Evolutionary conservation across 1,284 basidiomycete species (phyloP), one percentile per base, ranked within the genome.

Genomic region (Wolfiporia cocos): DNA sequence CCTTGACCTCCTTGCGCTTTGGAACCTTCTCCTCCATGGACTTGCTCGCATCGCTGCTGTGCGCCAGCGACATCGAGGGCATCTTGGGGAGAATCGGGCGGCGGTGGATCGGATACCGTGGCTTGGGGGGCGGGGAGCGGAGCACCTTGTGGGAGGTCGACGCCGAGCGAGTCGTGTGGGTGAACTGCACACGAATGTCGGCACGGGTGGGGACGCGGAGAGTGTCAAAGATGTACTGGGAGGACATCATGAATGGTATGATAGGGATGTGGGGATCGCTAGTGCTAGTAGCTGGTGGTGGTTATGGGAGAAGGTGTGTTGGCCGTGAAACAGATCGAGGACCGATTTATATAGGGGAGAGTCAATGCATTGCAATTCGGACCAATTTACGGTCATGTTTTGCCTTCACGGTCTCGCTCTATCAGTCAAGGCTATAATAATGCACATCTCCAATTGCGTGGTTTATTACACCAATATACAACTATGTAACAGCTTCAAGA

Each of bases 1-100:
- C n/a, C 17, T 20, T 29, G 37, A 39, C 31, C 15, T 37, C 36
- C n/a, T n/a, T n/a, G n/a, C n/a, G n/a, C n/a, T 28, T 28, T 14
- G 26, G 9, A 14, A 9, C 14, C 26, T 28, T 28, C 26, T 7
- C 26, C 26, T 9, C 14, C 26, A 9, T 28, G 26, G 14, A 14
- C 9, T 7, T 28, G 26, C 7, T 9, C 9, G 26, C 7, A 7
- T 7, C 26, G 26, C 26, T 14, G 26, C 26, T 28, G 26, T 7
- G 14, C 26, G 26, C 7, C 14, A 28, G 26, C 26, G 9, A 9
- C 14, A 14, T 9, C 26, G 14, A 14, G 26, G 14, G 26, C 9
- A 14, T 7, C 26, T 14, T 28, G 26, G 9, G 26, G n/a, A n/a
- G n/a, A n/a, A n/a, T n/a, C n/a, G n/a, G n/a, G n/a, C n/a, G n/a